phyloP scores from a whole-genome alignment of 495 filamentous ascomycete genomes.

The Physcia stellaris region DNA sequence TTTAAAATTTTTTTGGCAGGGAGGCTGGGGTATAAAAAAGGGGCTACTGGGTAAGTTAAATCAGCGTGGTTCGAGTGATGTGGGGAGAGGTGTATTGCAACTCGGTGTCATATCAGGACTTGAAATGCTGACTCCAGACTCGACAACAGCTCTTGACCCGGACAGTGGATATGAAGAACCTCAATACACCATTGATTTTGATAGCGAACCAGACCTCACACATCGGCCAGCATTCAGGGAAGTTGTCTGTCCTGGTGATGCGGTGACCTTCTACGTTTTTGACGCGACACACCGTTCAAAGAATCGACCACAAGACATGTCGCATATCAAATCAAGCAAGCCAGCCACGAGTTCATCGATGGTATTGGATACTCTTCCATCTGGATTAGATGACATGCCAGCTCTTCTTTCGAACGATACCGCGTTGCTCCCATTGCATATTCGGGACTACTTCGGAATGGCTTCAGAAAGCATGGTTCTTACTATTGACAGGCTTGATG shows the following conservation, averaged over 20 bases:
- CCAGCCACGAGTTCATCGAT: neutral
- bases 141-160: slow-evolving; percentile 21
- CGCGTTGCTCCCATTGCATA: neutral
- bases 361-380: slow-evolving; percentile 16
- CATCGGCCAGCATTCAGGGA: slow-evolving; percentile 28
- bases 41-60: slow-evolving; percentile 74
- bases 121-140: slow-evolving; percentile 68
- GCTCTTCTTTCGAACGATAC: neutral
- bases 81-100: no score
- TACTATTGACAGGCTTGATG: slow-evolving; percentile 2
- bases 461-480: slow-evolving; percentile 35
- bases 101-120: no score
- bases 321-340: neutral
- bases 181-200: slow-evolving; percentile 8
- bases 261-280: slow-evolving; percentile 34
- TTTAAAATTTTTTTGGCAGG: no score
- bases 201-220: slow-evolving; percentile 15
- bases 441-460: slow-evolving; percentile 29
- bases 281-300: neutral
- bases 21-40: slow-evolving; percentile 79
- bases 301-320: neutral
- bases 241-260: slow-evolving; percentile 32
- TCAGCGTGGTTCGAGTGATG: no score
- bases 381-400: slow-evolving; percentile 7
- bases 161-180: neutral